Percentiles rank a stretch among this genome's conserved stretches.
These are phyloP conservation scores for Metarhizium guizhouense DNA, from an alignment of 2,329 filamentous ascomycete species.

Conservation along the genomic window DNA sequence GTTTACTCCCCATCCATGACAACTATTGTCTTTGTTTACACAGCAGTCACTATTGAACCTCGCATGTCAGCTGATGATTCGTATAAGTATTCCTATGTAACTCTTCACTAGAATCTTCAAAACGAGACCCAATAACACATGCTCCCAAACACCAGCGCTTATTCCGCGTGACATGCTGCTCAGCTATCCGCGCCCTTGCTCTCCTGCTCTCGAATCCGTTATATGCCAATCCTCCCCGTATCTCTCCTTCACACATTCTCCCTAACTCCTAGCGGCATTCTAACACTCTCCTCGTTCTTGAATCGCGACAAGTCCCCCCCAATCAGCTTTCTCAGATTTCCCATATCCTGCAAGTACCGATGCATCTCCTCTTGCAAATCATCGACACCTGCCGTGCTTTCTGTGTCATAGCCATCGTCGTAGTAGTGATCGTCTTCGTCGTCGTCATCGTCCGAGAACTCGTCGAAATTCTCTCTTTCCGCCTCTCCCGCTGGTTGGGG, in stretches of 20 bases:
- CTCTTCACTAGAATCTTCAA: neutral
- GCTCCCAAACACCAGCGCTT: constrained; percentile 8
- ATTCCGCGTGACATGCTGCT: neutral
- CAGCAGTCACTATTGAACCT: no score
- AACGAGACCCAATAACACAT: neutral
- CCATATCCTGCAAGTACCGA: constrained; percentile 72
- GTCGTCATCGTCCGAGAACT: constrained; percentile 22
- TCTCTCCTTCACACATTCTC: constrained; percentile 26
- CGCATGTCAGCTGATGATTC: neutral
- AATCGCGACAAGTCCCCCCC: constrained; percentile 68
- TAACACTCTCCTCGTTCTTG: constrained; percentile 51
- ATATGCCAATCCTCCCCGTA: neutral
- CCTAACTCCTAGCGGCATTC: constrained; percentile 36
- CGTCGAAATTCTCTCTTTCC: constrained; percentile 22
- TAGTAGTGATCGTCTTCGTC: constrained; percentile 51
- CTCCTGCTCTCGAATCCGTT: neutral
- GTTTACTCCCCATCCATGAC: no score
- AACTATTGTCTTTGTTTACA: no score
- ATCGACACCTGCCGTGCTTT: constrained; percentile 37
- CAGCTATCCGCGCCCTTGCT: neutral
- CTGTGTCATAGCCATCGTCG: constrained; percentile 44
- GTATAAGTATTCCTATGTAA: neutral
- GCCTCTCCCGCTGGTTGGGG: constrained; percentile 15
- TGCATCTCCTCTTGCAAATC: constrained; percentile 81
- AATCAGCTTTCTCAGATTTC: constrained; percentile 54